Conservation (phyloP, 108 stramenopile genomes). For the Skeletonema costatum region DNA sequence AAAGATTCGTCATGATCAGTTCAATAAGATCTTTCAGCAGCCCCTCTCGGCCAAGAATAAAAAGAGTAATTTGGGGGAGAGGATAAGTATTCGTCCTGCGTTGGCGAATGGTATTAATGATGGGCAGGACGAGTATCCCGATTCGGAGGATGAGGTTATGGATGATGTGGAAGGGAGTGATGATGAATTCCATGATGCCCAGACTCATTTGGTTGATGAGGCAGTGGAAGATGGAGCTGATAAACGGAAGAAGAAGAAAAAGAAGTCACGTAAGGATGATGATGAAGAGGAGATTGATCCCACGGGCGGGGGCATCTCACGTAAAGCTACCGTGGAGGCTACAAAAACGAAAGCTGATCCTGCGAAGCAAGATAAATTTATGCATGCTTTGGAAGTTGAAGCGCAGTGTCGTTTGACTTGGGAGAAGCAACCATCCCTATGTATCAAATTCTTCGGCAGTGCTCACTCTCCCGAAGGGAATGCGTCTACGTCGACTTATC, state of each 20-base stretch:
- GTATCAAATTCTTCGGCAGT: constrained; percentile 76
- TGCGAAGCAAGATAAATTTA: constrained; percentile 73
- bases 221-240: constrained; percentile 23
- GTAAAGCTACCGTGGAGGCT: constrained; percentile 39
- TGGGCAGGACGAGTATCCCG: constrained; percentile 14
- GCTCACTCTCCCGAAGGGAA: constrained; percentile 30
- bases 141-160: constrained; percentile 39
- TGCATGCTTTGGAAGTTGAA: constrained; percentile 93
- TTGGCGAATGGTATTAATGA: constrained; percentile 30
- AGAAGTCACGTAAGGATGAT: constrained; percentile 31
- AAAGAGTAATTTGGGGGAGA: constrained; percentile 63
- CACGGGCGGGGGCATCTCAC: constrained; percentile 37
- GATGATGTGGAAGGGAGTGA: constrained; percentile 29
- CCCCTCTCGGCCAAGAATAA: constrained; percentile 44
- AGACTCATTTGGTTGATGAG: constrained; percentile 41
- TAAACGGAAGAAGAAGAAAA: constrained; percentile 10
- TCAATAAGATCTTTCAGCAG: constrained; percentile 93
- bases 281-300: constrained; percentile 23
- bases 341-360: constrained; percentile 13
- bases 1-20: constrained; percentile 92
- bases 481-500: not conserved
- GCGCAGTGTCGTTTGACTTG: constrained; percentile 91
- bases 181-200: constrained; percentile 32
- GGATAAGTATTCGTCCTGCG: constrained; percentile 72
- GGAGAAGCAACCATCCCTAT: constrained; percentile 69